Evolutionary conservation across 192 early-diverging fungal genomes (phyloP), one percentile per base, ranked within the genome.

Genomic region (Podila epicladia): DNA sequence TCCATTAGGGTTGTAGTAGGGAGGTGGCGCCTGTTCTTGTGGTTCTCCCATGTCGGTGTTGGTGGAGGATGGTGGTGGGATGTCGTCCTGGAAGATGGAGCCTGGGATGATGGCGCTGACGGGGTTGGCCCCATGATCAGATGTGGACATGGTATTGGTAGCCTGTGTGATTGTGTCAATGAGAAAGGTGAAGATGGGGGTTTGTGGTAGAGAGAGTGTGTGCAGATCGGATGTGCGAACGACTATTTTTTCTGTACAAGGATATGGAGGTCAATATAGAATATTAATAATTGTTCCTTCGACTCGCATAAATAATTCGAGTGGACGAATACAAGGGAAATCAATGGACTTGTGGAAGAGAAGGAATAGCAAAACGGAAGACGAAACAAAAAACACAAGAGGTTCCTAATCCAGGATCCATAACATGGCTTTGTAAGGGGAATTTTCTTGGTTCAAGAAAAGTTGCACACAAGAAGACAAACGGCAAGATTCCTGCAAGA

Each of bases 31-130:
- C 5, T 60, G 53, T 24, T 20, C 49, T 5, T 61, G 60, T 15
- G 8, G 58, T 20, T 19, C 37, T 17, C 26, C 1, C 13, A 11
- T 26, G 32, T 13, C 37, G 22, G 64, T 15, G 32, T 41, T 28
- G 9, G 33, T 9, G 5, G 48, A 2, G 11, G 57, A 58, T 0
- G 64, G 58, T 28, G 75, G 33, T 9, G 67, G 51, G 19, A 62
- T 62, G 41, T 77, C 75, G 28, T 77, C 75, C n/a, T 48, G 38
- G 17, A 77, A 76, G 51, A 76, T 70, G 32, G 67, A 50, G 33
- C 74, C 74, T 22, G 74, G 74, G 15, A 70, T 41, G 35, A 69
- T 69, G 8, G 73, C 22, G 15, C 51, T 58, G 17, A 64, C 29
- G 41, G 41, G 41, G 41, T 15, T 45, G 13, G 41, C 13, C 41